Evolutionary conservation across 2,329 filamentous ascomycete species (phyloP), one percentile per base, ranked within the genome.

Genomic region (Fusarium palustre): DNA sequence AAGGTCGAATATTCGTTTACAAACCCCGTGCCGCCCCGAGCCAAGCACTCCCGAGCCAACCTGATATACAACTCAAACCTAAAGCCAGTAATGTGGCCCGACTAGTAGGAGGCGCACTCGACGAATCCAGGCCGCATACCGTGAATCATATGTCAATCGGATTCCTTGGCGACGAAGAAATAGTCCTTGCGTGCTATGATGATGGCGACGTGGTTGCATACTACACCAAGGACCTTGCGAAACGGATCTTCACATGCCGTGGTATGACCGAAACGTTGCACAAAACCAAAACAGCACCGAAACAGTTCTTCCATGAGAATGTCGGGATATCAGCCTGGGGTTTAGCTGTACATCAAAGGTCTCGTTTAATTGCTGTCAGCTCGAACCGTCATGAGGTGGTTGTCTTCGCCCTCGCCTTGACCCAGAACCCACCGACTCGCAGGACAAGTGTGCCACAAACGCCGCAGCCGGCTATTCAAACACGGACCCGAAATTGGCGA

Each of bases 241-340:
- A 82, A 15, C 82, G 80, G 39, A 78, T 90, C 39, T 77, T 80
- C 11, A 49, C 45, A 52, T 59, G 55, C 10, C 46, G 59, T 43
- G 43, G 59, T 34, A 52, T 45, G 15, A 13, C 64, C n/a, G 53
- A 47, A 39, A 15, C 46, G 43, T 54, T 41, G 15, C 59, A 59
- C 25, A 49, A 30, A 59, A 53, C 38, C 30, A 45, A 30, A 59
- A 53, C 41, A 45, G 30, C 33, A 7, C 70, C 81, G 62, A 74
- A 70, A 56, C 81, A 82, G 0, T 92, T 97, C 75, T 92, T 97
- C 59, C 87, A 89, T 61, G 87, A 91, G 38, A 94, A 92, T 75
- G 93, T 97, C 4, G 87, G 88, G 2, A 81, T 80, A 25, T 95
- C 92, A 63, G 95, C 94, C 4, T 99, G 96, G 96, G 96, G 95